Evolutionary conservation across 768 basidiomycete species (phyloP).

Genomic region (Agrocybe praecox): DNA sequence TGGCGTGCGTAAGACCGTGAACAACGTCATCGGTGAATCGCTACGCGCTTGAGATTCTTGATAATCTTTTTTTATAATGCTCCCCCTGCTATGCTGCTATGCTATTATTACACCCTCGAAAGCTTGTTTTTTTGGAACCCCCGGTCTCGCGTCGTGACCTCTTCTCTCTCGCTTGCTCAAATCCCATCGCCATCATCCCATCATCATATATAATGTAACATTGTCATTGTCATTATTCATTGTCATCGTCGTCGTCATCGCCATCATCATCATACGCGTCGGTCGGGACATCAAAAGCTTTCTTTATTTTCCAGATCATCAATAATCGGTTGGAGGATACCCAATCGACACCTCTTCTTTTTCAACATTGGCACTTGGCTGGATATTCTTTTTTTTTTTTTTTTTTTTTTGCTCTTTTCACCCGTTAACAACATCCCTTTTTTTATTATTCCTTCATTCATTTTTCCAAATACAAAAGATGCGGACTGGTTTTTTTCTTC

Average conservation of each 20-base stretch:
- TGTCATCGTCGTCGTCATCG: neutral
- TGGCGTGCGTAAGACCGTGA: conserved; percentile 20
- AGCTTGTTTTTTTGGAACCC: too few relatives aligned
- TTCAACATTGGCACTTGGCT: conserved; percentile 10
- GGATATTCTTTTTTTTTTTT: neutral
- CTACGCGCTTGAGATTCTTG: conserved; percentile 17
- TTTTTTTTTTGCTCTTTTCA: too few relatives aligned
- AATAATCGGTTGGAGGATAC: neutral
- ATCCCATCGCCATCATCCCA: neutral
- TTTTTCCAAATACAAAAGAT: neutral
- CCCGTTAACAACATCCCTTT: too few relatives aligned
- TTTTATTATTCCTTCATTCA: too few relatives aligned
- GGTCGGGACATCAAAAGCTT: too few relatives aligned
- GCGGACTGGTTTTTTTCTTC: neutral
- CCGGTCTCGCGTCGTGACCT: too few relatives aligned
- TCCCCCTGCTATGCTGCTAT: neutral
- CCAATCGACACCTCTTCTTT: neutral
- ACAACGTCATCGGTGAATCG: conserved; percentile 37
- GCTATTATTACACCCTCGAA: too few relatives aligned
- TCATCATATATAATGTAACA: neutral
- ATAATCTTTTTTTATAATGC: neutral
- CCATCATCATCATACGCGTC: neutral
- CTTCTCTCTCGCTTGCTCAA: neutral
- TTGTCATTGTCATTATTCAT: neutral
- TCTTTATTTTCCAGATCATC: neutral